Evolutionary conservation across 2,329 filamentous ascomycete genomes (phyloP), one percentile per base, ranked within the genome.

Genomic region (Spiromastix sp.): DNA sequence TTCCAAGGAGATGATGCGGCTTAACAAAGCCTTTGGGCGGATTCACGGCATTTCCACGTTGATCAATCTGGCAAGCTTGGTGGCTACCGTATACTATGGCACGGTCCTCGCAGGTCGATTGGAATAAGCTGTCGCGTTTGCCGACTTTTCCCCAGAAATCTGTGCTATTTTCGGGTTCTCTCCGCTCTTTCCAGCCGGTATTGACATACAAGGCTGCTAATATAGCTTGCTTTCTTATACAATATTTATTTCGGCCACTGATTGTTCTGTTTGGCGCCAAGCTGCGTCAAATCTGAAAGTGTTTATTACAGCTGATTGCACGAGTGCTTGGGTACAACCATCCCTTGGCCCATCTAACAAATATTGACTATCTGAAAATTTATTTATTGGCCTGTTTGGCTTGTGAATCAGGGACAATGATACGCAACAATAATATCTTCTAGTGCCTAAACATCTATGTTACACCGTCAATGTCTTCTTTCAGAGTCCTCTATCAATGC

Each of bases 1-100:
- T 51, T 91, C 82, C 4, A 70, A 79, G 47, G 84, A 89, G 64
- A 95, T 96, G 87, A 60, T 75, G 47, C 69, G 68, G 6, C 59
- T 93, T 48, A 93, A 89, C 67, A 82, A 77, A 62, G 70, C 68
- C 43, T 96, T 96, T 57, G 76, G 74, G 11, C 73, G 72, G 42
- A 60, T 94, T 38, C 91, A 98, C 59, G 85, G 87, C 4, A 63
- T 83, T 31, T 93, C 85, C 5, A 82, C 82, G 18, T 57, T 93
- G 41, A 57, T 93, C 13, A 95, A 95, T 56, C 54, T 96, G 40
- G 59, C 72, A 2, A 80, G 76, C 0, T 69, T 93, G 32, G 56
- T 79, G 27, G 76, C 78, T 0, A 79, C 79, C 27, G 52, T 93
- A 3, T 77, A 70, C 48, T 96, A 96, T 62, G 89, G 85, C 1